Conservation (phyloP, 257 asterid species). For the Capsicum chinense region DNA sequence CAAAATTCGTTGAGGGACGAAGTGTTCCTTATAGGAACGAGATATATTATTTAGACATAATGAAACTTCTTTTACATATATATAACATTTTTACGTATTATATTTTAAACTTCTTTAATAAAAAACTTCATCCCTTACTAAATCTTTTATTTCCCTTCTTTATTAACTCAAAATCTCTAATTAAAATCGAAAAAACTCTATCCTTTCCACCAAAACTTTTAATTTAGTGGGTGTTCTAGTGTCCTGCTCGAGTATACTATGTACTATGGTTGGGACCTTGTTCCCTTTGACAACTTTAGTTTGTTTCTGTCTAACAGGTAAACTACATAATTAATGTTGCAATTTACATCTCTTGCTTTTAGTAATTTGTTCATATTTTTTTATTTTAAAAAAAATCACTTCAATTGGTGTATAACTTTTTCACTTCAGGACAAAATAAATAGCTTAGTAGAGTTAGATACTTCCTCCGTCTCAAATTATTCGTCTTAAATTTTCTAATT, state of each 20-base stretch:
- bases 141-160: not conserved
- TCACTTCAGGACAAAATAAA: not conserved
- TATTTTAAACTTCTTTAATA: no score
- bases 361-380: not conserved
- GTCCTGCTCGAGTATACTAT: not conserved
- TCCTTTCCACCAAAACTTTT: not conserved
- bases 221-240: not conserved
- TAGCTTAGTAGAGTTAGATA: not conserved
- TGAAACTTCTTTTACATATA: no score
- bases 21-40: not conserved
- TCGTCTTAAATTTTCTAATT: no score
- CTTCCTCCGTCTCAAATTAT: no score
- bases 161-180: fast-evolving
- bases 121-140: not conserved
- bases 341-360: not conserved
- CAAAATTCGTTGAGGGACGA: not conserved
- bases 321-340: not conserved
- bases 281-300: constrained; percentile 8
- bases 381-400: not conserved
- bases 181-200: not conserved
- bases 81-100: no score
- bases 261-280: not conserved
- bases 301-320: not conserved
- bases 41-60: no score
- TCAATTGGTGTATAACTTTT: no score